phyloP scores from a whole-genome alignment of 208 protist genomes.

The Vickermania spadyakhi region DNA sequence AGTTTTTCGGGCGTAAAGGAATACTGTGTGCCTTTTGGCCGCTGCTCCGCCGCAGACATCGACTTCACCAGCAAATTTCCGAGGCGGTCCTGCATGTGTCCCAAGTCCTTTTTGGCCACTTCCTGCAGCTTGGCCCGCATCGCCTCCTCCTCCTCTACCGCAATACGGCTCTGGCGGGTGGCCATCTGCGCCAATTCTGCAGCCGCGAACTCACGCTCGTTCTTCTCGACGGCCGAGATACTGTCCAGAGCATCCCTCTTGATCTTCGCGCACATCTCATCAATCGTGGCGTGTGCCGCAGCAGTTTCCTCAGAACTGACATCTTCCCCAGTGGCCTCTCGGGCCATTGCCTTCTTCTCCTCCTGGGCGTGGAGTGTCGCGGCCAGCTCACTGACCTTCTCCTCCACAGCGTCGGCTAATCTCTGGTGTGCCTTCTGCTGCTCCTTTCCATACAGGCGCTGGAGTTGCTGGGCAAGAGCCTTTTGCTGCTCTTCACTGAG shows the following conservation, averaged over 20 bases:
- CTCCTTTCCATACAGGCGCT: not conserved
- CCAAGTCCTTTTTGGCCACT: not conserved
- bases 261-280: constrained; percentile 1
- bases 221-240: not conserved
- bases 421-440: not conserved
- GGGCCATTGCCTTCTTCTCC: not conserved
- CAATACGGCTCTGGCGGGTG: not conserved
- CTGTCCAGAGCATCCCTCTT: not conserved
- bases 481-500: not conserved
- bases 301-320: not conserved
- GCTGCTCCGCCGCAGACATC: not conserved
- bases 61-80: not conserved
- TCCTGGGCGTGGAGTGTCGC: not conserved
- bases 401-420: not conserved
- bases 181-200: not conserved
- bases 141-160: not conserved
- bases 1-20: not conserved
- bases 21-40: not conserved
- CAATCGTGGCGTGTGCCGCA: not conserved
- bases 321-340: not conserved
- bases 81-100: not conserved
- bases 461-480: not conserved
- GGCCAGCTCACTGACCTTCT: not conserved
- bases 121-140: not conserved
- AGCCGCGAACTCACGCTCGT: not conserved